A percentile compares a stretch with the other conserved stretches of the same genome.
phyloP scores from a whole-genome alignment of 495 filamentous ascomycete genomes.

The Penicillium soppii region DNA sequence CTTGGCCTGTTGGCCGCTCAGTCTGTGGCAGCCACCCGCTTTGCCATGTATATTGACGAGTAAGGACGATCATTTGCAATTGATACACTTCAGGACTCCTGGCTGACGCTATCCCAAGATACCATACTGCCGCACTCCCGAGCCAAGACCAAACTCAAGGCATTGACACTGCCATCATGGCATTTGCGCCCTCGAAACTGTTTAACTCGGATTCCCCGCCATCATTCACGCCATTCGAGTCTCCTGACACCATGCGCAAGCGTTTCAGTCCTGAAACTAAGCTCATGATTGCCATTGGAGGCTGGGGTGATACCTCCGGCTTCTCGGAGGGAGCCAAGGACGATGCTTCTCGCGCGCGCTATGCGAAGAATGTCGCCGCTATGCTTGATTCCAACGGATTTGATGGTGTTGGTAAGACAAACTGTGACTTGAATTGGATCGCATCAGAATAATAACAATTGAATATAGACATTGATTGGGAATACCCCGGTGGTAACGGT shows the following conservation, averaged over 20 bases:
- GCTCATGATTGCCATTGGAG: conserved; percentile 69
- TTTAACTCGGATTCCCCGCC: conserved; percentile 56
- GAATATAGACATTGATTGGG: conserved; percentile 73
- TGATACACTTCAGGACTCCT: not conserved
- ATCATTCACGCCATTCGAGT: conserved; percentile 58
- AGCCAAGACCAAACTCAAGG: conserved; percentile 22
- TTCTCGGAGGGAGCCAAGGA: conserved; percentile 59
- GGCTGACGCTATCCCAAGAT: conserved; percentile 19
- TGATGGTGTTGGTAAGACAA: conserved; percentile 51
- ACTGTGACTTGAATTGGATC: not conserved
- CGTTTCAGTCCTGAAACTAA: conserved; percentile 60
- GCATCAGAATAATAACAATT: not conserved
- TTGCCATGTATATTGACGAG: conserved; percentile 45
- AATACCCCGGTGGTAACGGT: conserved; percentile 78
- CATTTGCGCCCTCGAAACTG: conserved; percentile 59
- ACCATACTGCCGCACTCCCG: conserved; percentile 30
- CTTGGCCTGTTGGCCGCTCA: conserved; percentile 36
- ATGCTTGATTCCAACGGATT: conserved; percentile 63
- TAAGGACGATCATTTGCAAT: conserved; percentile 10
- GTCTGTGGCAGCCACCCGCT: conserved; percentile 26
- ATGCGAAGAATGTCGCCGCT: conserved; percentile 61
- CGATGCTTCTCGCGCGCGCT: conserved; percentile 50
- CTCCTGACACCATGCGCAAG: conserved; percentile 53
- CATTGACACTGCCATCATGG: conserved; percentile 61
- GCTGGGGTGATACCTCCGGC: conserved; percentile 68